Evolutionary conservation across 441 rosid genomes (phyloP).

Genomic region (Raphanus hybrid): DNA sequence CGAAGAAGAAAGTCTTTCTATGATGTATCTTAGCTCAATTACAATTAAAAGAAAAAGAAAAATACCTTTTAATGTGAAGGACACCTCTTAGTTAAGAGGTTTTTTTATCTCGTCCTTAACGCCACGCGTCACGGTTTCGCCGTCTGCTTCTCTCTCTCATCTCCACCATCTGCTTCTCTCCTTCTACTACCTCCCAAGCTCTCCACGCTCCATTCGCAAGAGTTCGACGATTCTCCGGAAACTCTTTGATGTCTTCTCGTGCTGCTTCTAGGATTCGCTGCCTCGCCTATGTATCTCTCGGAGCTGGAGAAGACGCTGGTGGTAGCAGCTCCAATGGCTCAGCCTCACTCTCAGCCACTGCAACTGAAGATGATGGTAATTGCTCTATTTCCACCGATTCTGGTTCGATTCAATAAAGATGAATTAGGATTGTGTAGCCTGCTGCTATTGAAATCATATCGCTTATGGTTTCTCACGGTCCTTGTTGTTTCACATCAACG

Average conservation of each 20-base stretch:
- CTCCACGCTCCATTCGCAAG: conserved; percentile 25
- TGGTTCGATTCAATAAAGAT: too few species aligned
- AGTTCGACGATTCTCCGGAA: conserved; percentile 47
- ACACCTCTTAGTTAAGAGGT: too few species aligned
- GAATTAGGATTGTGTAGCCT: too few species aligned
- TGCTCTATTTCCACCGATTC: too few species aligned
- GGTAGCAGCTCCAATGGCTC: conserved; percentile 45
- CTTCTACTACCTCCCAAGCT: conserved; percentile 33
- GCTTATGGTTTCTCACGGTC: not conserved
- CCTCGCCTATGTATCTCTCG: conserved; percentile 51
- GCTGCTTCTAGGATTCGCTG: conserved; percentile 49
- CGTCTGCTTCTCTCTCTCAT: conserved; percentile 42
- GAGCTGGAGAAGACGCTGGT: conserved; percentile 52
- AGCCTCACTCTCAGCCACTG: conserved; percentile 44
- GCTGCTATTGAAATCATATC: conserved; percentile 6
- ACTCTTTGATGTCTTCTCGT: conserved; percentile 44
- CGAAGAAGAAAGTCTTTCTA: too few species aligned
- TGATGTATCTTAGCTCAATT: too few species aligned
- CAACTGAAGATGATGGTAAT: conserved; percentile 62
- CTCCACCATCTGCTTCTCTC: conserved; percentile 37
- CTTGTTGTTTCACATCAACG: conserved; percentile 38
- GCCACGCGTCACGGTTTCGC: too few species aligned
- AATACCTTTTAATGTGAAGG: too few species aligned
- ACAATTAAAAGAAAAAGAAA: too few species aligned
- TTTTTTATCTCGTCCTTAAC: too few species aligned